Conservation (phyloP, 2,329 filamentous ascomycete species). For the Neofusicoccum ribis region DNA sequence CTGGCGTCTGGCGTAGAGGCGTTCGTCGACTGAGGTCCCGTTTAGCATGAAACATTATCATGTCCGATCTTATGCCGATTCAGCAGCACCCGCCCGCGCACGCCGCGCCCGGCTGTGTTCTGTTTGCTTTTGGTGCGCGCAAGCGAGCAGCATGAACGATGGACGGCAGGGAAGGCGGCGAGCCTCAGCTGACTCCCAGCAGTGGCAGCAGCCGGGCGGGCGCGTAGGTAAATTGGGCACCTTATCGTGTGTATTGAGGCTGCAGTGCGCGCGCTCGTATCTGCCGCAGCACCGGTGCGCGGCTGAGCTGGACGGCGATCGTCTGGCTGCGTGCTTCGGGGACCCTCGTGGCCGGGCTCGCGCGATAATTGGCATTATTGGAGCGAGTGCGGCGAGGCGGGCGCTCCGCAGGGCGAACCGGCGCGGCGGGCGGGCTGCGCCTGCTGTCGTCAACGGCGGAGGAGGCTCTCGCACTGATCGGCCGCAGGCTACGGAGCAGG, state of each 20-base stretch:
- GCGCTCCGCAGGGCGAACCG: neutral
- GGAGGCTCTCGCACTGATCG: neutral
- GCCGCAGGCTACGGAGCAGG: neutral
- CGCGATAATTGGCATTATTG: neutral
- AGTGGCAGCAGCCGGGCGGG: neutral
- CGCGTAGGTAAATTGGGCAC: neutral
- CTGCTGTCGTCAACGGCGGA: neutral
- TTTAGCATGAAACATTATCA: slow-evolving; percentile 7
- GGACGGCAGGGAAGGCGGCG: neutral
- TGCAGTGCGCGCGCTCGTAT: neutral
- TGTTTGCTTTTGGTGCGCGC: neutral
- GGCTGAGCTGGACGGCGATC: neutral
- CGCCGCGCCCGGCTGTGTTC: neutral
- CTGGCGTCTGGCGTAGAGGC: neutral
- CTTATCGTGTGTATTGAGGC: neutral
- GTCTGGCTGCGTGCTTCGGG: neutral
- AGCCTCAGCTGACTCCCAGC: neutral
- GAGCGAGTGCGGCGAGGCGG: neutral
- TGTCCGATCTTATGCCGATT: slow-evolving; percentile 11
- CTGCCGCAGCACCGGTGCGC: neutral
- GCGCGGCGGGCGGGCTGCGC: neutral
- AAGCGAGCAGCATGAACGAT: neutral
- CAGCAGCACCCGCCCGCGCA: neutral
- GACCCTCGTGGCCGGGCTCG: neutral
- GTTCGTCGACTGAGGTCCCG: neutral